These are phyloP conservation scores for Actinomortierella wolfii DNA, from an alignment of 371 early-diverging fungal species.

Conservation along the genomic window DNA sequence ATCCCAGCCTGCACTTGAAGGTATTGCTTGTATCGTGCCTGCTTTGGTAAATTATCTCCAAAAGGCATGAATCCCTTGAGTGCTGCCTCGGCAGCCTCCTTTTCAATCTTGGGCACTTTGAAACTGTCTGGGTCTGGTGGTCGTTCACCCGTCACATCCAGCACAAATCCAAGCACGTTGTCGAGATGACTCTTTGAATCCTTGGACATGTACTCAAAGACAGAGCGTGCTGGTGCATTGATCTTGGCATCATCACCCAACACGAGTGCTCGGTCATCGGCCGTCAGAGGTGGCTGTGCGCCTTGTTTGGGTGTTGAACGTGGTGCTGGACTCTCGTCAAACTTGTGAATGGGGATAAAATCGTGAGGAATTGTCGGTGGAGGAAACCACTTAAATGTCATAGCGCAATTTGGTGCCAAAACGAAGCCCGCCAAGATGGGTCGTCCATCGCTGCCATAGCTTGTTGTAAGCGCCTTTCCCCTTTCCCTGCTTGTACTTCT, in stretches of 20 bases:
- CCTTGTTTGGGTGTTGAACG: neutral
- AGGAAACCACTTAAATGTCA: constrained; percentile 60
- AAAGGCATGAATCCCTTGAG: constrained; percentile 89
- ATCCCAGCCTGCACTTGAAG: constrained; percentile 70
- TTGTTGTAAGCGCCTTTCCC: constrained; percentile 7
- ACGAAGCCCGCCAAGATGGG: constrained; percentile 62
- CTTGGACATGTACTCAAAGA: constrained; percentile 74
- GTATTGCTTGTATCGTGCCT: constrained; percentile 76
- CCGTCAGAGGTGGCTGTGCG: constrained; percentile 44
- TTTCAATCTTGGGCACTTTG: constrained; percentile 59
- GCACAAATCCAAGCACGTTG: constrained; percentile 49
- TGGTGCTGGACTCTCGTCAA: constrained; percentile 24
- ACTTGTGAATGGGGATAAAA: constrained; percentile 56
- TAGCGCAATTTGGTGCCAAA: constrained; percentile 48
- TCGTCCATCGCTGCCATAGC: constrained; percentile 59
- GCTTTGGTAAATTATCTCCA: constrained; percentile 73
- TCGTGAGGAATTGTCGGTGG: constrained; percentile 63
- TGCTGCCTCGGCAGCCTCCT: constrained; percentile 71
- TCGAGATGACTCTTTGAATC: constrained; percentile 73
- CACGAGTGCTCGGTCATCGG: constrained; percentile 70
- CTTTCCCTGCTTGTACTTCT: constrained; percentile 4
- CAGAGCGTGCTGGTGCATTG: constrained; percentile 68
- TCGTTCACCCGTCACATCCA: constrained; percentile 30
- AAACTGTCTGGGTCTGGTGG: constrained; percentile 17
- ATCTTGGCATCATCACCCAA: constrained; percentile 78